Base-by-base conservation (phyloP, 257 asterid genomes). In the Prunella vulgaris region DNA sequence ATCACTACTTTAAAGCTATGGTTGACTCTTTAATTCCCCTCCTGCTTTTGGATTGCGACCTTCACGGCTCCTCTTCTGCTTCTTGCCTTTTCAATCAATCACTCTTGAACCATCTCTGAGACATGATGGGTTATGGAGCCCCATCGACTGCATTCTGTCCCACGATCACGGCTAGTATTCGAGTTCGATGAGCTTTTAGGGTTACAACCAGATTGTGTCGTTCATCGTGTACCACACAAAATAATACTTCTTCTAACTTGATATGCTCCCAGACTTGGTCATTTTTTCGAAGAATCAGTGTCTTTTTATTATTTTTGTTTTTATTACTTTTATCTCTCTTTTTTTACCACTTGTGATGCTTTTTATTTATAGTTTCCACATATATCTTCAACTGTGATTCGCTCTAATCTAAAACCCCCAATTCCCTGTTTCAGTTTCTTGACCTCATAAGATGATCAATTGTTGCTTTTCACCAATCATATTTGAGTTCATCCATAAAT, bases 11-110 rank as follows among this genome's bases (percentile, higher is more conserved):
- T 63, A 60, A 44, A 35, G 72, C 13, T 67, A 21, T 73, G 74
- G 95, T 87, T 89, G 96, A 89, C 92, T 77, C 83, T 78, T 63
- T 82, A 74, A 57, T 71, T 54, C 79, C 66, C 38, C 64, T 63
- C 52, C n/a, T 74, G 61, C 66, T 64, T 78, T 74, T 53, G 24
- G 91, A 86, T 86, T 82, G 81, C 68, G 91, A 84, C 90, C 70
- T 84, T 80, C 84, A 83, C 82, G 82, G 89, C 74, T 81, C 80
- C 0, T 7, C n/a, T 84, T 87, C 56, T 73, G 80, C 81, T 85
- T 79, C 79, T 81, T 83, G 84, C 84, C 87, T 82, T 74, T 42
- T 84, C 89, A 83, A 78, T 84, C 84, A 46, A 64, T 83, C 84
- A 65, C 82, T 13, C 61, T 8, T 73, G 10, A 46, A 44, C 67